These are phyloP conservation scores for Eucalyptus lansdowneana DNA, from an alignment of 345 rosid species.

Conservation along the genomic window DNA sequence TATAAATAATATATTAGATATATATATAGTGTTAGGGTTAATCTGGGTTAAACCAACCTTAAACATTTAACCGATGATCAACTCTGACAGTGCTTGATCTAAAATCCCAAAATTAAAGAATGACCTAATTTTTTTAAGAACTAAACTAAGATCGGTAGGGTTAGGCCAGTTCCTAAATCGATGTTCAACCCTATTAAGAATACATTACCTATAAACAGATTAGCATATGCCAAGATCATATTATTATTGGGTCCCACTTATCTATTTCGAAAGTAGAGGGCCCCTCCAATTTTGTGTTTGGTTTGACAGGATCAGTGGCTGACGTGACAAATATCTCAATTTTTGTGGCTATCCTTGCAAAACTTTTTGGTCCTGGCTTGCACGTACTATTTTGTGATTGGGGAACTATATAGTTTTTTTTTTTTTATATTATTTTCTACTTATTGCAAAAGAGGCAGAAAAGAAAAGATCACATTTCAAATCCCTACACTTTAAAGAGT, in stretches of 20 bases:
- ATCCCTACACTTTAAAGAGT: not conserved
- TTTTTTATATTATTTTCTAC: not conserved
- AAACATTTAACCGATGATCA: accelerated
- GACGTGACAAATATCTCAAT: not conserved
- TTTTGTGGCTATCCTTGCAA: not conserved
- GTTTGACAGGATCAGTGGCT: not conserved
- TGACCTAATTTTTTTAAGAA: too few relatives aligned
- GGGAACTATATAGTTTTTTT: not conserved
- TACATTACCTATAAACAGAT: not conserved
- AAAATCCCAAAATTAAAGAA: too few relatives aligned
- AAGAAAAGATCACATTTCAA: not conserved
- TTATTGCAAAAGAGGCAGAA: not conserved
- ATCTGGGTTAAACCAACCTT: accelerated
- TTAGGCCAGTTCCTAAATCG: accelerated
- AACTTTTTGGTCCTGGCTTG: not conserved
- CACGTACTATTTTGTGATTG: not conserved
- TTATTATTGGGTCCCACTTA: not conserved
- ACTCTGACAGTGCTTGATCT: accelerated
- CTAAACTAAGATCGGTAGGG: accelerated
- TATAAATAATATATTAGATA: too few relatives aligned
- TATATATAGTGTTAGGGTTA: too few relatives aligned
- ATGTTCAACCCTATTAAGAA: accelerated
- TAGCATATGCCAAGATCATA: not conserved
- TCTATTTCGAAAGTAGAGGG: not conserved
- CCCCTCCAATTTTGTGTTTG: not conserved